Conservation (phyloP, 176 grass and related monocot species). For the Lolium rigidum region DNA sequence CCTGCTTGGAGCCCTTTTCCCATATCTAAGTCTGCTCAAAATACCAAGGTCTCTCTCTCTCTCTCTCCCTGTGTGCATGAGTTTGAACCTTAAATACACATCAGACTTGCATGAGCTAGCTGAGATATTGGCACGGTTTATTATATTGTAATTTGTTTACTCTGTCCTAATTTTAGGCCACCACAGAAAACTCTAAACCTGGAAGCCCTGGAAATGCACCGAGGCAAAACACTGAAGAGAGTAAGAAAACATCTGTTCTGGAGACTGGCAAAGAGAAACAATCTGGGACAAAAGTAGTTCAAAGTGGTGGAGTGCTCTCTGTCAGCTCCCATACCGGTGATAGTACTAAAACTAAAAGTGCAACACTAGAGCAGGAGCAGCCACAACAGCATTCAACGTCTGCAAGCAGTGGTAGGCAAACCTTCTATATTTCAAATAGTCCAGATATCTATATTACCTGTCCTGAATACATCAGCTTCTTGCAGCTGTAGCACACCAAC, state of each 20-base stretch:
- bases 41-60: slow-evolving; percentile 48
- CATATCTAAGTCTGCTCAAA: slow-evolving; percentile 49
- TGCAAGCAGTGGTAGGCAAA: slow-evolving; percentile 56
- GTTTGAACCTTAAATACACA: neutral
- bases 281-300: slow-evolving; percentile 43
- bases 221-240: slow-evolving; percentile 52
- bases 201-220: slow-evolving; percentile 41
- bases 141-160: slow-evolving; percentile 24
- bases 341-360: slow-evolving; percentile 45
- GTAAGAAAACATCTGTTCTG: slow-evolving; percentile 35
- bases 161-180: slow-evolving; percentile 51
- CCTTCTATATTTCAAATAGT: slow-evolving; percentile 36
- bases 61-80: neutral
- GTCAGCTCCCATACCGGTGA: slow-evolving; percentile 38
- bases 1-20: slow-evolving; percentile 65
- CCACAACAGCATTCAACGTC: slow-evolving; percentile 47
- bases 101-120: neutral
- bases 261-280: slow-evolving; percentile 49
- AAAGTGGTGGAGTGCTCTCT: slow-evolving; percentile 52
- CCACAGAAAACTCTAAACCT: slow-evolving; percentile 47
- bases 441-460: slow-evolving; percentile 59
- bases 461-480: slow-evolving; percentile 57
- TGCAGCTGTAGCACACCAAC: slow-evolving; percentile 60
- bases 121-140: slow-evolving; percentile 36
- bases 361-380: slow-evolving; percentile 43